Conservation (phyloP, 345 rosid species). For the Durio zibethinus region DNA sequence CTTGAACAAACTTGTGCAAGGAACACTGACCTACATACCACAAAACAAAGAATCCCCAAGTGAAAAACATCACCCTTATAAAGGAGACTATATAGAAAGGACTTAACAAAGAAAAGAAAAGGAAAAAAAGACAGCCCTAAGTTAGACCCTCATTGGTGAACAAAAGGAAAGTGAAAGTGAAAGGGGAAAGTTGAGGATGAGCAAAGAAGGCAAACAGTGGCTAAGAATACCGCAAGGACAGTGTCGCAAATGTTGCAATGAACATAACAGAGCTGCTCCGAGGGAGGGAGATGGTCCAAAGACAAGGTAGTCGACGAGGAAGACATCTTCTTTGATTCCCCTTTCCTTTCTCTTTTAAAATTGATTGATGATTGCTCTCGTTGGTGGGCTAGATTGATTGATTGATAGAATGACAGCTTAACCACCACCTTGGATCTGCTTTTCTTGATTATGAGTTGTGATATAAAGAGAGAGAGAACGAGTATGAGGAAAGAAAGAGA, state of each 20-base stretch:
- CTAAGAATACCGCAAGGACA: conserved; percentile 45
- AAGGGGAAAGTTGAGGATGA: not conserved
- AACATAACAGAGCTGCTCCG: conserved; percentile 60
- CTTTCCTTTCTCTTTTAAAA: conserved; percentile 25
- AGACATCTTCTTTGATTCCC: conserved; percentile 3
- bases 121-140: conserved; percentile 3
- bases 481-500: conserved; percentile 3
- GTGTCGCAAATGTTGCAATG: conserved; percentile 61
- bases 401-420: conserved; percentile 54
- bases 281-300: conserved; percentile 37
- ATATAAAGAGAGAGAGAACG: conserved; percentile 23
- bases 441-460: conserved; percentile 34
- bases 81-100: not conserved
- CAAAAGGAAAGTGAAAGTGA: not conserved
- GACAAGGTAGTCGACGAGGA: conserved; percentile 19
- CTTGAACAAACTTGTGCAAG: conserved; percentile 51
- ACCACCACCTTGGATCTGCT: conserved; percentile 50
- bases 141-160: not conserved
- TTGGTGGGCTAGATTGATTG: conserved; percentile 37
- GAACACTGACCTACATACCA: conserved; percentile 47
- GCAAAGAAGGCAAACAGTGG: not conserved
- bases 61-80: not conserved
- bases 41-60: not conserved
- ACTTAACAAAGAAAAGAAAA: not conserved
- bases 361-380: conserved; percentile 26